A percentile compares a stretch with the other conserved stretches of the same genome.
phyloP scores from a whole-genome alignment of 768 basidiomycete genomes.

The Astraeus odoratus region DNA sequence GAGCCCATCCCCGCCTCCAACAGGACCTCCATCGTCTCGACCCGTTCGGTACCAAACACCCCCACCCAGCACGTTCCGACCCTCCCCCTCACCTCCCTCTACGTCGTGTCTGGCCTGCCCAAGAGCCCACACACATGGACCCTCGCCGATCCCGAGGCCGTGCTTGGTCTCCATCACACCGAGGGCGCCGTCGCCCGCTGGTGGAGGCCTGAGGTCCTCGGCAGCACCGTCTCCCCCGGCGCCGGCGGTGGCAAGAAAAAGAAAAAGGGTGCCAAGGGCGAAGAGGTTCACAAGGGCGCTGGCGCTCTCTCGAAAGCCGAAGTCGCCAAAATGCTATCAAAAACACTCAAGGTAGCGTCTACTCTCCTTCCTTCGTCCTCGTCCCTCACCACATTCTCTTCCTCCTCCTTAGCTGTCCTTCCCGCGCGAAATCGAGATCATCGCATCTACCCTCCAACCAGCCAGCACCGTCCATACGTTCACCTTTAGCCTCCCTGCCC shows the following conservation, averaged over 20 bases:
- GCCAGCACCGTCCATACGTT: constrained; percentile 90
- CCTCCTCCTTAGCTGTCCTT: constrained; percentile 63
- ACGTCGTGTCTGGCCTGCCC: constrained; percentile 83
- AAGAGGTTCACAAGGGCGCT: constrained; percentile 65
- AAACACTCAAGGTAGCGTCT: constrained; percentile 71
- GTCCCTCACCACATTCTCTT: constrained; percentile 1
- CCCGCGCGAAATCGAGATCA: constrained; percentile 87
- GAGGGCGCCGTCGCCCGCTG: constrained; percentile 83
- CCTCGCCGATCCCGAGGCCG: constrained; percentile 76
- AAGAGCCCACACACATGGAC: constrained; percentile 91
- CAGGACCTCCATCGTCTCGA: constrained; percentile 73
- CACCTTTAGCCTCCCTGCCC: constrained; percentile 78
- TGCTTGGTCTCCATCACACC: constrained; percentile 72
- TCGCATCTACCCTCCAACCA: constrained; percentile 91
- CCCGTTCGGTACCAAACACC: constrained; percentile 38
- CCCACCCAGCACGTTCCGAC: constrained; percentile 61
- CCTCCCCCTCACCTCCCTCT: constrained; percentile 73
- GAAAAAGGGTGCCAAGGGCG: constrained; percentile 52
- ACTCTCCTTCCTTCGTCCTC: not conserved
- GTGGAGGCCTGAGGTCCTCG: constrained; percentile 90
- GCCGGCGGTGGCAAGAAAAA: constrained; percentile 76
- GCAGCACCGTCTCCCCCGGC: constrained; percentile 80
- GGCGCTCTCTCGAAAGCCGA: constrained; percentile 81
- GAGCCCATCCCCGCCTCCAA: constrained; percentile 77
- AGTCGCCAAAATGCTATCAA: constrained; percentile 84